Evolutionary conservation across 2,329 filamentous ascomycete genomes (phyloP), one percentile per base, ranked within the genome.

Genomic region (Fusarium xyrophilum): DNA sequence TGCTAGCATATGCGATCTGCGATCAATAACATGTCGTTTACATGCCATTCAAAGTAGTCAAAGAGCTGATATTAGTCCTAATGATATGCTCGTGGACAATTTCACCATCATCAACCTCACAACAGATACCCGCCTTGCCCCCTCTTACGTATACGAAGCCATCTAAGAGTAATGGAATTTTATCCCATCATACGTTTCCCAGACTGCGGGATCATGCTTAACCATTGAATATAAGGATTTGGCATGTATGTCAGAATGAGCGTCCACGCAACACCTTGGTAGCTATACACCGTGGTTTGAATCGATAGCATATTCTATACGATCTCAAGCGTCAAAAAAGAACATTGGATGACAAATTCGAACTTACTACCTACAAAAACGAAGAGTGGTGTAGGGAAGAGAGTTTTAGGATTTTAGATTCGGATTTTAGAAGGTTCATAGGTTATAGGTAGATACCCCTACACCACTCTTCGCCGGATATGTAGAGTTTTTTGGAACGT

Each of bases 361-460:
- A 54, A 33, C 28, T 17, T 5, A 1, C 1, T 28, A 33, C 13
- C 28, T 53, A 4, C 28, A 25, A 53, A 40, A 53, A 53, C n/a
- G 21, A 53, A n/a, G 21, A 32, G 50, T 27, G 36, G 50, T 12
- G 17, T 15, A 23, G 36, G 36, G 50, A 46, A 32, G 28, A 33
- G 50, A 43, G 10, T 53, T 42, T 40, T 23, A 52, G 28, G 50
- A n/a, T 27, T 43, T 33, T 53, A 53, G 36, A 21, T 32, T 43
- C 28, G 28, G 50, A 27, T 12, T 33, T 43, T 43, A 43, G 50
- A n/a, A 53, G 35, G 28, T 33, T 43, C 27, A 43, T 43, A 53
- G 28, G 28, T 43, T 53, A 10, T 53, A 53, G 21, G 36, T 25
- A 53, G 27, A 43, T 25, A 32, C 36, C 50, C 15, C 50, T 53